These are phyloP conservation scores for Zopfochytrium polystomum DNA, from an alignment of 371 early-diverging fungal genomes.

Conservation along the genomic window DNA sequence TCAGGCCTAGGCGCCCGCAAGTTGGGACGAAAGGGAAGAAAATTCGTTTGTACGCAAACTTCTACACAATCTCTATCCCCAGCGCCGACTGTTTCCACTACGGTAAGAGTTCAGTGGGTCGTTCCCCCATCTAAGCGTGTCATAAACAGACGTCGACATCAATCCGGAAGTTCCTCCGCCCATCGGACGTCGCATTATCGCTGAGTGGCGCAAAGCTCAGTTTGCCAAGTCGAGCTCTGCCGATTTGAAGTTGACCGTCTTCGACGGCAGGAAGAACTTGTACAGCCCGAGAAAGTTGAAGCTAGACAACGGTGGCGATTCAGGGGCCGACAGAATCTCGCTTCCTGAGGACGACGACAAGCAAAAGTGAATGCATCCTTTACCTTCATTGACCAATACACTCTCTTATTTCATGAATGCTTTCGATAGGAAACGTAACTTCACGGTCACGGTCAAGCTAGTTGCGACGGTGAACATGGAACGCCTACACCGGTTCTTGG, in stretches of 20 bases:
- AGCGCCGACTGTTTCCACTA: slow-evolving; percentile 27
- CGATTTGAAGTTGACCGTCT: slow-evolving; percentile 21
- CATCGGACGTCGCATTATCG: slow-evolving; percentile 31
- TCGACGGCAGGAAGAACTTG: slow-evolving; percentile 35
- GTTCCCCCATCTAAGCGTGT: too few relatives aligned
- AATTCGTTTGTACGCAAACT: slow-evolving; percentile 25
- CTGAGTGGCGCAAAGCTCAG: slow-evolving; percentile 22
- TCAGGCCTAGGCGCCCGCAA: slow-evolving; percentile 23
- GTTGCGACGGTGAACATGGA: slow-evolving; percentile 36
- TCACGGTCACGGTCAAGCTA: slow-evolving; percentile 17
- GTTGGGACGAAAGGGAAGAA: slow-evolving; percentile 23
- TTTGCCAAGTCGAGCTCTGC: too few relatives aligned
- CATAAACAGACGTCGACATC: slow-evolving; percentile 17
- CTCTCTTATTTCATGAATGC: not conserved
- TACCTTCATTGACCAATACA: too few relatives aligned
- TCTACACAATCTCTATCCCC: slow-evolving; percentile 24
- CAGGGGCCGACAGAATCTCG: too few relatives aligned
- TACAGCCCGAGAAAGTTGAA: too few relatives aligned
- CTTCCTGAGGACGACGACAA: too few relatives aligned
- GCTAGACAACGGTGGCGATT: too few relatives aligned
- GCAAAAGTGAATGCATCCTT: too few relatives aligned
- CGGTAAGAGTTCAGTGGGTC: too few relatives aligned
- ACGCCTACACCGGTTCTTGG: slow-evolving; percentile 27
- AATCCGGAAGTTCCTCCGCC: slow-evolving; percentile 21
- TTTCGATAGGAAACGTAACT: slow-evolving; percentile 14